Evolutionary conservation across 2,329 filamentous ascomycete species (phyloP).

Genomic region (Colletotrichum ledebouriae): DNA sequence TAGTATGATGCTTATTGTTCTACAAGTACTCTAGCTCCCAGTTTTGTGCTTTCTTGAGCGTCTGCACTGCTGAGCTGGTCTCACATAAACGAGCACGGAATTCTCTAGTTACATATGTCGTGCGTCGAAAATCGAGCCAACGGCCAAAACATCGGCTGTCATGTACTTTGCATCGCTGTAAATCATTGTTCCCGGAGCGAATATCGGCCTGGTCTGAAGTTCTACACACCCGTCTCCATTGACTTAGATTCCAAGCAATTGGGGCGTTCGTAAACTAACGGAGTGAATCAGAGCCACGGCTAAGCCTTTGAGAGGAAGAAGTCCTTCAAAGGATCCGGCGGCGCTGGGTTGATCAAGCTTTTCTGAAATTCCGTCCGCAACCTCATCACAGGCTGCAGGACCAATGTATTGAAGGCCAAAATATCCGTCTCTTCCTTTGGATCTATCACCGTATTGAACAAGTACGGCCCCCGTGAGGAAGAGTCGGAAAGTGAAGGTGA

Average conservation of each 20-base stretch:
- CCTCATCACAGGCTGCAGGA: slow-evolving; percentile 49
- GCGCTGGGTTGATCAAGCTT: slow-evolving; percentile 50
- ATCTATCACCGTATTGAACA: slow-evolving; percentile 50
- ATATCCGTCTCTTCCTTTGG: slow-evolving; percentile 53
- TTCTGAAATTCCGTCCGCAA: slow-evolving; percentile 47
- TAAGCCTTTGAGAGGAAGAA: neutral
- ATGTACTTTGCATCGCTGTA: neutral
- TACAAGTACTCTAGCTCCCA: neutral
- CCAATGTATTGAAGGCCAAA: slow-evolving; percentile 51
- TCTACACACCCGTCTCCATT: no score
- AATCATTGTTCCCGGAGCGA: no score
- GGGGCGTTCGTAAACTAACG: no score
- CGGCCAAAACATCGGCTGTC: no score
- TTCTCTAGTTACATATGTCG: slow-evolving; percentile 35
- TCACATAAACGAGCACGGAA: neutral
- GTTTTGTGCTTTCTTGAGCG: no score
- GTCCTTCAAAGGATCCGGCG: slow-evolving; percentile 49
- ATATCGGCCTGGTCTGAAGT: no score
- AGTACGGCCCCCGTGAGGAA: slow-evolving; percentile 49
- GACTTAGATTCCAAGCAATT: no score
- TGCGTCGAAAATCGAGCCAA: neutral
- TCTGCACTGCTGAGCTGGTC: neutral
- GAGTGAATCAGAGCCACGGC: neutral
- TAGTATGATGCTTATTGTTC: no score
- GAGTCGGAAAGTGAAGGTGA: slow-evolving; percentile 52